Percentiles rank a stretch among this genome's conserved stretches.
Conservation (phyloP, 228 moss, liverwort and hornwort genomes). For the Sphagnum fallax region DNA sequence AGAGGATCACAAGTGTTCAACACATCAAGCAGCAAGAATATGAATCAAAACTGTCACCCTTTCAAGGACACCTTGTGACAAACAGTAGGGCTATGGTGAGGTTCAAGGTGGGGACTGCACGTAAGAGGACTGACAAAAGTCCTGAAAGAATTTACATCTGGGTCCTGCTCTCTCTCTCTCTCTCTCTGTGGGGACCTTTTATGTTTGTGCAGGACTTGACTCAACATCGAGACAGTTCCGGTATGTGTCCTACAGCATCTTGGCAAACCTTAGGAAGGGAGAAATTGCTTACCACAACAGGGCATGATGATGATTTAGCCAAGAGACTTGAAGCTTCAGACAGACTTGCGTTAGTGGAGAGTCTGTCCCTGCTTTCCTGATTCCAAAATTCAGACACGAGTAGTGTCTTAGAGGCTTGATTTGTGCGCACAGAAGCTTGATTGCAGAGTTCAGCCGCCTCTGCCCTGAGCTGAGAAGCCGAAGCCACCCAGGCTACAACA, state of each 20-base stretch:
- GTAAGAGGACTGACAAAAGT: background rate
- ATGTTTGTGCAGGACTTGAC: too few relatives aligned
- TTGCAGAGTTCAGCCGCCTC: slow-evolving; percentile 16
- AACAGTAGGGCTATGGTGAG: background rate
- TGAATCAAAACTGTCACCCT: background rate
- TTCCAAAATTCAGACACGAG: slow-evolving; percentile 36
- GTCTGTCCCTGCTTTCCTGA: slow-evolving; percentile 14
- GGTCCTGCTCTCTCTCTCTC: background rate
- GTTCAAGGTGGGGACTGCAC: background rate
- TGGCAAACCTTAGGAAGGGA: background rate
- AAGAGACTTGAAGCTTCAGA: slow-evolving; percentile 5
- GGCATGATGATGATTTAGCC: slow-evolving; percentile 14
- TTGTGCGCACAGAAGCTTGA: slow-evolving; percentile 12
- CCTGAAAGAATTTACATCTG: background rate
- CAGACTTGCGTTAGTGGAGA: slow-evolving; percentile 9
- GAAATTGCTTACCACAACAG: slow-evolving; percentile 28
- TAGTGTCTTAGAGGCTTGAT: background rate
- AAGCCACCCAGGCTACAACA: slow-evolving; percentile 23
- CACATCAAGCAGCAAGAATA: background rate
- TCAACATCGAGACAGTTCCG: too few relatives aligned
- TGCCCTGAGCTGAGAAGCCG: slow-evolving; percentile 9
- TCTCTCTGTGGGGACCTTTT: background rate
- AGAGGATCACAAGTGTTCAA: background rate
- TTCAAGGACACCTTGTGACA: background rate
- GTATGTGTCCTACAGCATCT: background rate